Percentiles rank a stretch among this genome's conserved stretches.
phyloP scores from a whole-genome alignment of 768 basidiomycete species.

The Kwoniella bestiolae region DNA sequence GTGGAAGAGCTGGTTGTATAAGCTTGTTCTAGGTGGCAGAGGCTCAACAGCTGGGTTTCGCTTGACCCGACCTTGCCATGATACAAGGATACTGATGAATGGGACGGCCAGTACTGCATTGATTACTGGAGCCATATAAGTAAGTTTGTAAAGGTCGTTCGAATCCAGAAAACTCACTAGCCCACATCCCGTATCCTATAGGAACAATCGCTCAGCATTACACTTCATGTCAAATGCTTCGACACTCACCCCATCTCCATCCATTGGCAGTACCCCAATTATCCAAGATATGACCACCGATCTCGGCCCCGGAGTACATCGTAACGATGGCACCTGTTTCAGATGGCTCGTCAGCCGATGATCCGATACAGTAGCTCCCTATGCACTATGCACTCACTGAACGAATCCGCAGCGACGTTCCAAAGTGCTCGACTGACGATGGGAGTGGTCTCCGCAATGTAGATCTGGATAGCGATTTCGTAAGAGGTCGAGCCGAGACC shows the following conservation, averaged over 20 bases:
- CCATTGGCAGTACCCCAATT: constrained; percentile 11
- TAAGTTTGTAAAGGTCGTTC: not conserved
- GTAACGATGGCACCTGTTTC: constrained; percentile 11
- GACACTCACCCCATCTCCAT: constrained; percentile 15
- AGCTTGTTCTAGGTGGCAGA: not conserved
- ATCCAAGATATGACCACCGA: constrained; percentile 14
- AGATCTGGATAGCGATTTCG: constrained; percentile 20
- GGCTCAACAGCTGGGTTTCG: constrained; percentile 1
- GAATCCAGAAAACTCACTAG: constrained; percentile 1
- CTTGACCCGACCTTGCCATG: constrained; percentile 8
- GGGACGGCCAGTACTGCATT: constrained; percentile 17
- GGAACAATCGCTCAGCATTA: not conserved
- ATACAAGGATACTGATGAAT: constrained; percentile 11
- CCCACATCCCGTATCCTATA: constrained; percentile 20
- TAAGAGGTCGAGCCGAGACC: constrained; percentile 8
- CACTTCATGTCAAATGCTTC: not conserved
- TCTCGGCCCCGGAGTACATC: constrained; percentile 20
- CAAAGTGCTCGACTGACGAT: constrained; percentile 17
- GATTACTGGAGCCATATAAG: constrained; percentile 12
- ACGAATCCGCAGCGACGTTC: constrained; percentile 19
- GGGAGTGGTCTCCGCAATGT: constrained; percentile 17
- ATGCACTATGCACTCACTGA: constrained; percentile 2
- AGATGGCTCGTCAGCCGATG: not conserved
- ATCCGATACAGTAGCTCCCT: not conserved
- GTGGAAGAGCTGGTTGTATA: constrained; percentile 18